A percentile compares a stretch with the other conserved stretches of the same genome.
Evolutionary conservation across 2,329 filamentous ascomycete genomes (phyloP).

Genomic region (Penicillium occitanis): DNA sequence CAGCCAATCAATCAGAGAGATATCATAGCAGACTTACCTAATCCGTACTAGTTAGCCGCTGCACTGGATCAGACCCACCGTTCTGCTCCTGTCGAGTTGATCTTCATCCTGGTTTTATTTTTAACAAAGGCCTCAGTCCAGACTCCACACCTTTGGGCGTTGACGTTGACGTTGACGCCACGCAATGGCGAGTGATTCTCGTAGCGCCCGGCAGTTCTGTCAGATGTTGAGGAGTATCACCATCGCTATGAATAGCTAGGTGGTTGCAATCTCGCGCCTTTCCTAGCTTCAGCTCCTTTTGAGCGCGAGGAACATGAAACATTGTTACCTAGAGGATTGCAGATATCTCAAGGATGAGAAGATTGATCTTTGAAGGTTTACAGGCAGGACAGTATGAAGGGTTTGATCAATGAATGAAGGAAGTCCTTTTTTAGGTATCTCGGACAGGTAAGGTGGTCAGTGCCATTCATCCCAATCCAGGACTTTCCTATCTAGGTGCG

Average conservation of each 20-base stretch:
- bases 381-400: neutral
- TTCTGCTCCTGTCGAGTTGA: neutral
- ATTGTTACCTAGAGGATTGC: neutral
- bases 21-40: neutral
- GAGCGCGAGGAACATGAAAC: slow-evolving; percentile 10
- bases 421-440: neutral
- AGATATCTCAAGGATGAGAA: neutral
- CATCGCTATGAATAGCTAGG: slow-evolving; percentile 3
- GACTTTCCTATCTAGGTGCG: neutral
- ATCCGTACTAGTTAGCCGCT: neutral
- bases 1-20: neutral
- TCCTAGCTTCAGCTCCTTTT: neutral
- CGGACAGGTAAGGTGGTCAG: neutral
- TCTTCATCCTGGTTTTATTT: neutral
- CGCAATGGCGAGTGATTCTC: neutral
- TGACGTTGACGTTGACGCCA: neutral
- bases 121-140: neutral
- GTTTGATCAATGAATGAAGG: slow-evolving; percentile 1
- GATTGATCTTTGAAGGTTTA: neutral
- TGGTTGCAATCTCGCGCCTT: neutral
- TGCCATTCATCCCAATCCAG: neutral
- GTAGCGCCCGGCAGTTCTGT: slow-evolving; percentile 7
- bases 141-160: neutral
- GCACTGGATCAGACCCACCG: neutral
- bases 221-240: neutral